Evolutionary conservation across 257 asterid genomes (phyloP), one percentile per base, ranked within the genome.

Genomic region (Fraxinus excelsior): DNA sequence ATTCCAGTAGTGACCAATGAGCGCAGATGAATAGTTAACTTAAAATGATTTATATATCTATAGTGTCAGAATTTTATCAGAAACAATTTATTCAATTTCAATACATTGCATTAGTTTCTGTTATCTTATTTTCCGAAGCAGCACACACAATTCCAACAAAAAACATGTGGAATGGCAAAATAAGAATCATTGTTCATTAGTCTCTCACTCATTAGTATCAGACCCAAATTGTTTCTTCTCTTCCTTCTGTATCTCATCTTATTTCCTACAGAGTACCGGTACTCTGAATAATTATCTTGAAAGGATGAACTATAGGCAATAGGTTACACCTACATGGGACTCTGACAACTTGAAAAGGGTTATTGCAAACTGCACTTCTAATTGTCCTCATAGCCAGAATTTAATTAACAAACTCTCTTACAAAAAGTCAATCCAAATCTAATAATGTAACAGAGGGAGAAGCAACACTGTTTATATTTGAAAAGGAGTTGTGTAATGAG

Each of bases 81-180:
- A 62, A 23, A 62, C 32, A 0, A 62, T 62, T 4, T 23, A 58
- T 9, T 25, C 34, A 3, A 65, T 64, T 56, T 37, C 26, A 70
- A 65, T 64, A 64, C 23, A 32, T 5, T 40, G 65, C 53, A 25
- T 35, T 51, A 19, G 53, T 23, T 12, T 31, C 51, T 44, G 1
- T 56, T 81, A n/a, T 53, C n/a, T 18, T 49, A 26, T 23, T 12
- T 51, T 44, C n/a, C 16, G 7, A 10, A 37, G 38, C 29, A 11
- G 66, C 46, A 40, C 16, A 26, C 62, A 49, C 51, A 8, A 26
- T 79, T 35, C 29, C 14, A 71, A 78, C 71, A 37, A 7, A 82
- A n/a, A 21, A 58, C 68, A 74, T 56, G 2, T 37, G 64, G 16
- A 42, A 67, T n/a, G 51, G 53, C 71, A 58, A 53, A 32, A 76